Evolutionary conservation across 1,284 basidiomycete genomes (phyloP).

Genomic region (Sparassis latifolia): DNA sequence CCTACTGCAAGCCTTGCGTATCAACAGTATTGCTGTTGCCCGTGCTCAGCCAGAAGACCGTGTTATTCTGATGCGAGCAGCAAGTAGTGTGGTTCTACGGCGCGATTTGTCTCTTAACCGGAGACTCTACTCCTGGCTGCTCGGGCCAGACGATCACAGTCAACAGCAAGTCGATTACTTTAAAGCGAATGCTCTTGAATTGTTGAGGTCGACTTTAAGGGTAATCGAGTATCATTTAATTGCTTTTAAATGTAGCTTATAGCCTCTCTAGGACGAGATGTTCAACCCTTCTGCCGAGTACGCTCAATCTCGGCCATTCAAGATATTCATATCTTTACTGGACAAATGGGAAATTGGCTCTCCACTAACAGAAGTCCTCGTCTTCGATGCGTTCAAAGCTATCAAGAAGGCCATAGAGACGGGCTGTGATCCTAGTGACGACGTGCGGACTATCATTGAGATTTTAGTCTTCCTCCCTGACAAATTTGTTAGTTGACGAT

Average conservation of each 20-base stretch:
- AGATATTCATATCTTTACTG: slow-evolving; percentile 89
- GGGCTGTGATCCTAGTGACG: slow-evolving; percentile 48
- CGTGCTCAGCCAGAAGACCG: slow-evolving; percentile 63
- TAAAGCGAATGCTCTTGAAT: slow-evolving; percentile 57
- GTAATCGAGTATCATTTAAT: slow-evolving; percentile 30
- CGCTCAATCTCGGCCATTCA: slow-evolving; percentile 82
- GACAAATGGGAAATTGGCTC: slow-evolving; percentile 97
- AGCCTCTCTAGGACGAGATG: slow-evolving; percentile 59
- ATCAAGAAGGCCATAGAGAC: slow-evolving; percentile 53
- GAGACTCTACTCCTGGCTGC: slow-evolving; percentile 88
- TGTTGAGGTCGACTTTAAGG: slow-evolving; percentile 65
- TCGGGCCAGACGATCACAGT: slow-evolving; percentile 75
- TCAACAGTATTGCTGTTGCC: slow-evolving; percentile 67
- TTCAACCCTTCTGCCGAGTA: slow-evolving; percentile 61
- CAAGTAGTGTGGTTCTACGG: slow-evolving; percentile 79
- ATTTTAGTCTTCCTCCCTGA: background rate
- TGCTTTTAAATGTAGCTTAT: slow-evolving; percentile 1
- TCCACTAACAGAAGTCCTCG: slow-evolving; percentile 70
- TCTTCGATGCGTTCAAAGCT: slow-evolving; percentile 76
- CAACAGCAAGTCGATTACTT: slow-evolving; percentile 72
- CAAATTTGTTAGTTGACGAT: slow-evolving; percentile 53
- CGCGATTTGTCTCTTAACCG: slow-evolving; percentile 92
- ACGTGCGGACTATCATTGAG: slow-evolving; percentile 48
- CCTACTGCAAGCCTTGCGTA: slow-evolving; percentile 64
- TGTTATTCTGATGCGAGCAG: slow-evolving; percentile 72